Base-by-base conservation (phyloP, 2,329 filamentous ascomycete species). In the Colletotrichum noveboracense region DNA sequence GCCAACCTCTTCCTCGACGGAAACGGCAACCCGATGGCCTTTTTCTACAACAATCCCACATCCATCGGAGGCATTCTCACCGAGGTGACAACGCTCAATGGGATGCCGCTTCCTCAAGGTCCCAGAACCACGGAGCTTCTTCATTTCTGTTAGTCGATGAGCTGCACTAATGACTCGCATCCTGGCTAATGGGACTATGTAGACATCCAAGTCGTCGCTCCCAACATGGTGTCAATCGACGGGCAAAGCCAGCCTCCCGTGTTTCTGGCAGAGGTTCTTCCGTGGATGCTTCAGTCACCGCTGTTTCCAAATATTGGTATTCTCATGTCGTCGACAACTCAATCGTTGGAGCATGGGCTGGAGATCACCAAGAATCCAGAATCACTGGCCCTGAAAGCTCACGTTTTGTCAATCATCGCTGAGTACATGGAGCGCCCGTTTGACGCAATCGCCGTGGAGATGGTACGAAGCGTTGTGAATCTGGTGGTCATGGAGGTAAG, bases 61-160 rank as follows among this genome's bases (percentile, higher is more conserved):
- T 75, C 76, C 14, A 73, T 80, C 13, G 77, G 77, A 8, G 77
- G 77, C 32, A 78, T 80, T 52, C 76, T 80, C 34, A 71, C 77
- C 2, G 74, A 80, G 76, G 74, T 52, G 71, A 78, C 69, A 84
- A 88, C 81, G 86, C 86, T 83, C 87, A 87, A 74, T 82, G 76
- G 75, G 5, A 73, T 82, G 60, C 78, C 79, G 18, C 78, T 82
- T 36, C 79, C 79, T 8, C 21, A 78, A 12, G 77, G 79, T 2
- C 72, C 70, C 18, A 75, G 78, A 5, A 80, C 82, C 55, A 74
- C 77, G 6, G 78, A 82, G 68, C 75, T 82, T 26, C 76, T 83
- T 14, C 77, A 80, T 32, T 80, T 82, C 55, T 82, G 81, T 82
- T 70, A 75, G 80, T 76, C 2, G 26, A 77, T 16, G 74, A 38